Evolutionary conservation across 805 yeast genomes (phyloP), one percentile per base, ranked within the genome.

Genomic region (Yamadazyma kitorensis): DNA sequence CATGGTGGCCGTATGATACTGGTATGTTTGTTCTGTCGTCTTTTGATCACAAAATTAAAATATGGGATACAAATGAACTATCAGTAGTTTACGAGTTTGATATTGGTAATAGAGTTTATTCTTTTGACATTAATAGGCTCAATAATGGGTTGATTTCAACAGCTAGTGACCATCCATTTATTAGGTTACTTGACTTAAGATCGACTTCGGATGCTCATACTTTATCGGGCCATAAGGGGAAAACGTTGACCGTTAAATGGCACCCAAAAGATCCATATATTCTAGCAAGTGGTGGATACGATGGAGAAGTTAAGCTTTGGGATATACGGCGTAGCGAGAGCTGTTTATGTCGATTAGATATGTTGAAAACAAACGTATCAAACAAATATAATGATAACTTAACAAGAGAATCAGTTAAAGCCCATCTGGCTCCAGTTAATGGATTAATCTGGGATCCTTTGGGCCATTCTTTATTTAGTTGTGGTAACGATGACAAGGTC

Each of bases 1-100:
- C 72, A 47, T 89, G 97, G 97, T 91, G 96, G 91, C 88, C 93
- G 0, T 63, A 64, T 28, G 97, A 89, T 56, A 77, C 80, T 21
- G 96, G 96, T 1, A 70, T 89, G 80, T 88, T 87, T 61, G 69
- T 87, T 13, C 74, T 87, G 3, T 78, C 87, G 1, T 86, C 96
- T 0, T 86, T 79, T 54, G 97, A 89, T 55, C 77, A 74, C 38
- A 73, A 78, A 0, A 74, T 88, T 15, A 83, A 80, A 42, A 68
- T 87, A 1, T 89, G 95, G 94, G 96, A 87, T 52, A 72, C 96
- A 0, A 72, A 72, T 36, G 61, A 71, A 12, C 59, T 88, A 44
- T 65, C 68, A n/a, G 75, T 76, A 13, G 95, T 78, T 0, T 86
- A 84, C 47, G 57, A 75, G 3, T 83, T 86, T 44, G 73, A 77